phyloP scores from a whole-genome alignment of 768 basidiomycete species.

The Pseudohyphozyma bogoriensis region DNA sequence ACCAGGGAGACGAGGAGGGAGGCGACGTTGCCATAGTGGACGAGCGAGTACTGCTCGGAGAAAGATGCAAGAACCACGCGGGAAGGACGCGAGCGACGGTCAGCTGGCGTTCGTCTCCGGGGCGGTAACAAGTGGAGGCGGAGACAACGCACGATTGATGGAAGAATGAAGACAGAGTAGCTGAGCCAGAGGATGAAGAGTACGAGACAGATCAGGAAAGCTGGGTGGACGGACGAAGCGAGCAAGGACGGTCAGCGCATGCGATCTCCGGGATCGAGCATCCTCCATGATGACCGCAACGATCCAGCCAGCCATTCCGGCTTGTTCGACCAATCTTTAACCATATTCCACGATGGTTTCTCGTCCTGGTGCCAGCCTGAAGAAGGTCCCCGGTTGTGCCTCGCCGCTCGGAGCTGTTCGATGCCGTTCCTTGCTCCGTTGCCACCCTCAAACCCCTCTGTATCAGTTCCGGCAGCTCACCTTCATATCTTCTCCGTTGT shows the following conservation, averaged over 20 bases:
- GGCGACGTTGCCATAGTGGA: constrained; percentile 59
- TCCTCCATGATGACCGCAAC: too few relatives aligned
- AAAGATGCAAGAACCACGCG: neutral
- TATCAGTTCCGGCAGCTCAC: constrained; percentile 22
- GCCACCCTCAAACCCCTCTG: neutral
- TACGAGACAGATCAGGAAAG: constrained; percentile 27
- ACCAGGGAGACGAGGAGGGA: constrained; percentile 78
- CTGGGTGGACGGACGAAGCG: constrained; percentile 3
- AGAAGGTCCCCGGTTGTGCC: too few relatives aligned
- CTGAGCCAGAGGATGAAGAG: constrained; percentile 30
- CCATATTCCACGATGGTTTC: neutral
- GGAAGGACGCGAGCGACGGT: neutral
- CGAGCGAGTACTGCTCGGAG: constrained; percentile 30
- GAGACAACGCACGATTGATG: constrained; percentile 51
- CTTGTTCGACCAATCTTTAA: neutral
- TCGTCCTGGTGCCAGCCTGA: neutral
- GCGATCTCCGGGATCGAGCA: neutral
- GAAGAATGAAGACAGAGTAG: constrained; percentile 59
- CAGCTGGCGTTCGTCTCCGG: too few relatives aligned
- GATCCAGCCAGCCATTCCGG: neutral
- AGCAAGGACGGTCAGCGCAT: neutral
- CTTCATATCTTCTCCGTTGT: constrained; percentile 31
- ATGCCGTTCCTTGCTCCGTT: neutral
- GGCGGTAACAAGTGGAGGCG: too few relatives aligned
- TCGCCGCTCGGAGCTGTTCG: neutral